phyloP scores from a whole-genome alignment of 148 eudicot species.

The Rhododendron ovatum region DNA sequence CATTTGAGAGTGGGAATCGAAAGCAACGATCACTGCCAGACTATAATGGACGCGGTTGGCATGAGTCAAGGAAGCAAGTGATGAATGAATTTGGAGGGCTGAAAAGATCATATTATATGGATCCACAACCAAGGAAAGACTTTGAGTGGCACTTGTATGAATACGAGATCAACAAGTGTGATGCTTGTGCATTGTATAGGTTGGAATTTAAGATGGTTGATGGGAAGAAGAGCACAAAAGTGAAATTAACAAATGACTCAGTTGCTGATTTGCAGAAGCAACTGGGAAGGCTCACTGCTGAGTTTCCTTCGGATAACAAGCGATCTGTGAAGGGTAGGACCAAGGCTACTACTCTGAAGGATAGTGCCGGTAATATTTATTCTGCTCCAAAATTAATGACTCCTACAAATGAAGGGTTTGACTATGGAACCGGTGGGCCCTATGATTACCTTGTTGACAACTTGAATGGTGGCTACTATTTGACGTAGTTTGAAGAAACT shows the following conservation, averaged over 20 bases:
- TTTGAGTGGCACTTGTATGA: constrained; percentile 96
- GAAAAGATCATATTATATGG: constrained; percentile 98
- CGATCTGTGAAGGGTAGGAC: constrained; percentile 53
- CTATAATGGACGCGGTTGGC: constrained; percentile 97
- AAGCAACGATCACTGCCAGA: constrained; percentile 97
- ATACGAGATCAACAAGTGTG: constrained; percentile 74
- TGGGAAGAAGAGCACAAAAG: constrained; percentile 72
- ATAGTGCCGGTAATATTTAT: constrained; percentile 33
- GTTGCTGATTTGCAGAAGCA: constrained; percentile 94
- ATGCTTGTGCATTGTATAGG: constrained; percentile 80
- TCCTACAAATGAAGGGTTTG: constrained; percentile 39
- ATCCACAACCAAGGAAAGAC: constrained; percentile 86
- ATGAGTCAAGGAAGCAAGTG: constrained; percentile 94
- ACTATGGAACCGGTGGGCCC: constrained; percentile 42
- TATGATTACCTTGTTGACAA: constrained; percentile 64
- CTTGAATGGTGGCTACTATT: constrained; percentile 45
- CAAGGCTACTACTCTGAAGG: constrained; percentile 39
- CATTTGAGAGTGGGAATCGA: constrained; percentile 95
- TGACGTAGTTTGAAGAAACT: constrained; percentile 27
- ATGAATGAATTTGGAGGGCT: constrained; percentile 80
- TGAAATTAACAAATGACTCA: constrained; percentile 59
- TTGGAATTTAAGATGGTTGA: constrained; percentile 83
- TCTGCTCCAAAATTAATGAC: constrained; percentile 32
- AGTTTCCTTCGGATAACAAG: constrained; percentile 65
- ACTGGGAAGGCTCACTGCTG: constrained; percentile 90